Evolutionary conservation across 805 yeast genomes (phyloP), one percentile per base, ranked within the genome.

Genomic region (Starmera quercuum): DNA sequence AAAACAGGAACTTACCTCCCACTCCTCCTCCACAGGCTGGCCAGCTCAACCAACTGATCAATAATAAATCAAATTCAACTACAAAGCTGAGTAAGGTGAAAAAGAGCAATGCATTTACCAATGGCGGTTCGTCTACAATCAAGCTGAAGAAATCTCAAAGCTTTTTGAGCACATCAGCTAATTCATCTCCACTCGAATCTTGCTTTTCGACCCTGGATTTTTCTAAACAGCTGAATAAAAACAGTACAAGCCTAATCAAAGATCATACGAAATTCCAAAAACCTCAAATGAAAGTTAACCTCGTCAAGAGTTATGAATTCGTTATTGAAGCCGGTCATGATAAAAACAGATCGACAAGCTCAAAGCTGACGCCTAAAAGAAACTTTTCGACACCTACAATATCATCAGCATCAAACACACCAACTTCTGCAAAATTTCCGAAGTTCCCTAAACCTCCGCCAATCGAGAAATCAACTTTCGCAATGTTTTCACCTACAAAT

Each of bases 191-290:
- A 14, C 35, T 29, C 5, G 20, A 39, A 21, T 26, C 51, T 10
- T 26, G 44, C 15, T 49, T 44, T 22, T 41, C 42, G n/a, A 51
- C 56, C 8, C 27, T 51, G 20, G 53, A 51, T 25, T 49, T 51
- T 31, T 47, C 54, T 4, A 48, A 46, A 30, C 30, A 34, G 7
- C 11, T 29, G 17, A 29, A 15, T 25, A 36, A 29, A 20, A 13
- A 15, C 13, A 20, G 15, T 8, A 26, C 20, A 5, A 24, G 17
- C 16, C n/a, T 26, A 21, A n/a, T n/a, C n/a, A 29, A 20, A 13
- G 17, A 12, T 20, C 13, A 25, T 25, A 20, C n/a, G n/a, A 16
- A 26, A 18, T 15, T 30, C 4, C 11, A 15, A 11, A 25, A 18
- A 16, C 17, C 40, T 7, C 34, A 38, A 7, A 17, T 38, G 30